Conservation (phyloP, 2,329 filamentous ascomycete genomes). For the Zelopaecilomyces penicillatus region DNA sequence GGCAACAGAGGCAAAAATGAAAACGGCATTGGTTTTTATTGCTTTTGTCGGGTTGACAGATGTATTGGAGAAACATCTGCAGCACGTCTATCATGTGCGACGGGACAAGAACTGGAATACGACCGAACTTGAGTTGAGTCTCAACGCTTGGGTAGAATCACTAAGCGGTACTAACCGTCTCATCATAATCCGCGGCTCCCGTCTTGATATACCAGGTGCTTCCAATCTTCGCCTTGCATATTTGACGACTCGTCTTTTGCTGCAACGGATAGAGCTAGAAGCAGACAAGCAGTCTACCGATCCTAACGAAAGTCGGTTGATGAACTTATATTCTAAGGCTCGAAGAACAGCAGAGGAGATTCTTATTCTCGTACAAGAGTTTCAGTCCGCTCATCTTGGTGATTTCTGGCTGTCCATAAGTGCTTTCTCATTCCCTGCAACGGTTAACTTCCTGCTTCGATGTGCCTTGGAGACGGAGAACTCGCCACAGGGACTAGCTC, state of each 20-base stretch:
- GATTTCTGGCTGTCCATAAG: slow-evolving; percentile 43
- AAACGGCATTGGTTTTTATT: slow-evolving; percentile 33
- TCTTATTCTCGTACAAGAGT: slow-evolving; percentile 36
- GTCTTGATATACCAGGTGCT: slow-evolving; percentile 33
- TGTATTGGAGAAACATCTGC: slow-evolving; percentile 21
- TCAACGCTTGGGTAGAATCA: slow-evolving; percentile 37
- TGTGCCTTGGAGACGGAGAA: slow-evolving; percentile 37
- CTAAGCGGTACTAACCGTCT: slow-evolving; percentile 28
- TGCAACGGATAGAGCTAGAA: slow-evolving; percentile 39
- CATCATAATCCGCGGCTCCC: slow-evolving; percentile 33
- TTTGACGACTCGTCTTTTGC: slow-evolving; percentile 37
- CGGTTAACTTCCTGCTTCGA: slow-evolving; percentile 41
- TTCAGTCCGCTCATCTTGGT: slow-evolving; percentile 32
- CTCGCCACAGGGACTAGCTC: slow-evolving; percentile 23
- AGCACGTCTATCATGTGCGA: slow-evolving; percentile 28
- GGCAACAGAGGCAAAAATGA: slow-evolving; percentile 9
- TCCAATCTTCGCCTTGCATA: slow-evolving; percentile 45
- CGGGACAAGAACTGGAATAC: slow-evolving; percentile 17
- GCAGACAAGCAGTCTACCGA: slow-evolving; percentile 22
- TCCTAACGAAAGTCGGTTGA: slow-evolving; percentile 14
- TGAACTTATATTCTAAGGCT: slow-evolving; percentile 31
- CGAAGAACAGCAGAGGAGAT: slow-evolving; percentile 41
- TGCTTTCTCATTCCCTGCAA: slow-evolving; percentile 39
- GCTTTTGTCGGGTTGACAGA: slow-evolving; percentile 37
- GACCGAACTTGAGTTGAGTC: slow-evolving; percentile 26